Percentiles rank a stretch among this genome's conserved stretches.
phyloP scores from a whole-genome alignment of 176 grass and related monocot species.

The Zea mays region DNA sequence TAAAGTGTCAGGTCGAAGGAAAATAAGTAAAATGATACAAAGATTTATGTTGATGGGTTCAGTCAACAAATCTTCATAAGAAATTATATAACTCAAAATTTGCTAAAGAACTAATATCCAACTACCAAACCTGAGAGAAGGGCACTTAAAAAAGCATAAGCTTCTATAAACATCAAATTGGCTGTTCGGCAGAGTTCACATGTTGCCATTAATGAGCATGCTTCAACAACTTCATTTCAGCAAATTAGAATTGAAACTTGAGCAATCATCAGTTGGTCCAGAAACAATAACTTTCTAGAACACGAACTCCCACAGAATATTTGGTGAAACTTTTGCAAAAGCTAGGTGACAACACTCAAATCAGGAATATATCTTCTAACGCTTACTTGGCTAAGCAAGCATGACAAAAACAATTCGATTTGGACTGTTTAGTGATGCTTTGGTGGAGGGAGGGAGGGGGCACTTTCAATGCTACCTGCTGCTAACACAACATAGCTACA shows the following conservation, averaged over 20 bases:
- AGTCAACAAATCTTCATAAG: slow-evolving; percentile 3
- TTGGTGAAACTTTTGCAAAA: background rate
- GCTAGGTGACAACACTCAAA: background rate
- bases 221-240: background rate
- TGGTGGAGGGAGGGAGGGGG: background rate
- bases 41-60: background rate
- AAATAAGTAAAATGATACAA: slow-evolving; percentile 16
- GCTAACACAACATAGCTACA: background rate
- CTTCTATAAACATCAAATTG: background rate
- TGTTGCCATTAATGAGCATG: slow-evolving; percentile 19
- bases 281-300: slow-evolving; percentile 4
- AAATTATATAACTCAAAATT: slow-evolving; percentile 24
- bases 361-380: background rate
- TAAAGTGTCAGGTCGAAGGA: slow-evolving; percentile 9
- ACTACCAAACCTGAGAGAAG: slow-evolving; percentile 1
- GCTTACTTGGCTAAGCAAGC: background rate
- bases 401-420: background rate
- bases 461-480: slow-evolving; percentile 11
- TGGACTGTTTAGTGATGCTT: background rate
- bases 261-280: background rate
- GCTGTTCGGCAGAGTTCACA: background rate
- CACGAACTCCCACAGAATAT: background rate
- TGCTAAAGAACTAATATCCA: slow-evolving; percentile 8
- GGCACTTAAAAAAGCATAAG: slow-evolving; percentile 16
- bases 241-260: slow-evolving; percentile 16